These are phyloP conservation scores for Diaporthe sp. DNA, from an alignment of 2,329 filamentous ascomycete species.

Conservation along the genomic window DNA sequence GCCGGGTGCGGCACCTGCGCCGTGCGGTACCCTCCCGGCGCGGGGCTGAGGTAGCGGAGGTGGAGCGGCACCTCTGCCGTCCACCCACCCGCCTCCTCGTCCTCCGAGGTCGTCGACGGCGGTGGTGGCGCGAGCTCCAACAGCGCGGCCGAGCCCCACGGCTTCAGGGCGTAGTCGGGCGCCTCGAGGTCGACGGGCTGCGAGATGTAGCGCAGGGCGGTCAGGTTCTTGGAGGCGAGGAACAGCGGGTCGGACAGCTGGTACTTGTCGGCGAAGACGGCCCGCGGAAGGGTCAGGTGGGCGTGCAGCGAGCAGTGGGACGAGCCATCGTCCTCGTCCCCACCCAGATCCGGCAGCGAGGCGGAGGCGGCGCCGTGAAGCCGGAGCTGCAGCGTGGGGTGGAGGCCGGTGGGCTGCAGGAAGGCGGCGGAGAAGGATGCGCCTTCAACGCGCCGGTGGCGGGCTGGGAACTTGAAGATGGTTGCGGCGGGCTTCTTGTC, in stretches of 20 bases:
- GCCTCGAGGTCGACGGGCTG: constrained; percentile 90
- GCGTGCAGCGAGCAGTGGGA: constrained; percentile 79
- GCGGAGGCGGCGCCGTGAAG: constrained; percentile 59
- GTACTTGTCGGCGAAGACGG: constrained; percentile 88
- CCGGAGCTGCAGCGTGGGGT: constrained; percentile 80
- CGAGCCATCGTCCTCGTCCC: constrained; percentile 49
- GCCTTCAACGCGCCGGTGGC: constrained; percentile 71
- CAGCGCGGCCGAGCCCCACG: constrained; percentile 84
- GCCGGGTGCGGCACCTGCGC: constrained; percentile 81
- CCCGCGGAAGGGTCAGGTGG: constrained; percentile 84
- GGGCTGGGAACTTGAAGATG: constrained; percentile 84
- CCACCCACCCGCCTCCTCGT: constrained; percentile 66
- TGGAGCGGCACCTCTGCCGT: constrained; percentile 83
- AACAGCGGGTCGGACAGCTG: constrained; percentile 83
- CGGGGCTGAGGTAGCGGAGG: constrained; percentile 81
- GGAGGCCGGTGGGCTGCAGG: constrained; percentile 79
- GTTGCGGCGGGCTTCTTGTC: constrained; percentile 78
- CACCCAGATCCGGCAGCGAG: constrained; percentile 53
- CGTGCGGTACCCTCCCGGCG: constrained; percentile 61
- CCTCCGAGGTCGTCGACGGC: constrained; percentile 8
- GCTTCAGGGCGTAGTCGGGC: constrained; percentile 79
- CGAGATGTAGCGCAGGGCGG: constrained; percentile 73
- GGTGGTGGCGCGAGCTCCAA: constrained; percentile 75
- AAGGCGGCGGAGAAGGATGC: constrained; percentile 72
- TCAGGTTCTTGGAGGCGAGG: constrained; percentile 82